phyloP scores from a whole-genome alignment of 768 basidiomycete species.

The Thelephora aurantiotincta region DNA sequence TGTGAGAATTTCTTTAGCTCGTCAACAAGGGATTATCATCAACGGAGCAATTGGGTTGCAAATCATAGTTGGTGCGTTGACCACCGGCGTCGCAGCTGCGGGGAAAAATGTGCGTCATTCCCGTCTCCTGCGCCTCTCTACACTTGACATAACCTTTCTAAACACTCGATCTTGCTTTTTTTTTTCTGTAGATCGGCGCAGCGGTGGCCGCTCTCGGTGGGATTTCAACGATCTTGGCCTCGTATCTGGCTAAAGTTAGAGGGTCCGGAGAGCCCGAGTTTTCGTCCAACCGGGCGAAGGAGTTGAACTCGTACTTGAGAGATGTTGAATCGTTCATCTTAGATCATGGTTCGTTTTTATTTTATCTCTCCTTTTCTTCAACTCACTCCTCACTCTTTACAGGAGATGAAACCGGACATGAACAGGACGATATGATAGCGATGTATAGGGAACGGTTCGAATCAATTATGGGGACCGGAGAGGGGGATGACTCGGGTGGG shows the following conservation, averaged over 20 bases:
- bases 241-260: slow-evolving; percentile 55
- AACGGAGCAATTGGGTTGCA: slow-evolving; percentile 46
- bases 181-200: slow-evolving; percentile 18
- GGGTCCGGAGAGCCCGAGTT: slow-evolving; percentile 58
- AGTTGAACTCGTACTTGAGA: slow-evolving; percentile 54
- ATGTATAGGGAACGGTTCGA: slow-evolving; percentile 29
- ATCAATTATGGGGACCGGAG: slow-evolving; percentile 25
- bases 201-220: slow-evolving; percentile 29
- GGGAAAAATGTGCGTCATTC: no score
- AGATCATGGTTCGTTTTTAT: slow-evolving; percentile 26
- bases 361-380: not conserved
- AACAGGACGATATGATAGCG: slow-evolving; percentile 18
- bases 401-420: slow-evolving; percentile 19
- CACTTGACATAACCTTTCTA: no score
- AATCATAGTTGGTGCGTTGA: slow-evolving; percentile 50
- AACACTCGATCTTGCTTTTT: slow-evolving; percentile 18
- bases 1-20: not conserved
- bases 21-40: slow-evolving; percentile 19
- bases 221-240: slow-evolving; percentile 52
- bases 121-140: no score
- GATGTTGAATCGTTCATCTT: slow-evolving; percentile 42
- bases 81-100: slow-evolving; percentile 45
- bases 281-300: slow-evolving; percentile 37
- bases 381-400: not conserved
- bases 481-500: not conserved